Base-by-base conservation (phyloP, 164 flowering plant species). In the Vitis rupestris region DNA sequence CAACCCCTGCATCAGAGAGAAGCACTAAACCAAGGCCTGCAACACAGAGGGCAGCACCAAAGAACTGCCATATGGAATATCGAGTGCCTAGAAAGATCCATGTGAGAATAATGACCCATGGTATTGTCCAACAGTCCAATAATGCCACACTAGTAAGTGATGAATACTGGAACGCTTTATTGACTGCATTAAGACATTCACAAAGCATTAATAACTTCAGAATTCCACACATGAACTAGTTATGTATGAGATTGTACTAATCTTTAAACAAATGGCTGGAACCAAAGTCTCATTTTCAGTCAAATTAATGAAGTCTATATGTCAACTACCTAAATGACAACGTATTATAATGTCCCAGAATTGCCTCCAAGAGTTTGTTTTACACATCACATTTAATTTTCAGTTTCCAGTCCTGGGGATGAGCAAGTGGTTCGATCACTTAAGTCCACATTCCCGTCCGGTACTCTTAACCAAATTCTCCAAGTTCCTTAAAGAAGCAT, bases 91-190 rank as follows among this genome's bases (percentile, higher is more conserved):
- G 61, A 77, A 86, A 78, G 50, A 89, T 15, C 87, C 89, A 82
- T 1, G 98, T 93, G 44, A 93, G 83, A 63, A 88, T 56, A 49
- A 92, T 84, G 50, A 74, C 94, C 97, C 96, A 90, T 50, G 87
- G 81, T 62, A 87, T 73, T 9, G 97, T 93, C 74, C 80, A 90
- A 56, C 97, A 93, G 73, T 93, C 97, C 81, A 93, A 73, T 63
- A 93, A 58, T 1, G 91, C 85, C 75, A 89, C 93, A 70, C 97
- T 93, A 11, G 98, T 93, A 62, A 89, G 85, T 61, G 98, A 90
- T 50, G 97, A 77, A 70, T 50, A 90, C 77, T 88, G 90, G 75
- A 67, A 90, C 3, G 97, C 93, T 77, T 88, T 82, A 74, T 85
- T 79, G 68, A 86, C 97, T 93, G 85, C 84, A 82, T 68, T 2